Base-by-base conservation (phyloP, 441 rosid genomes). In the Sinapis alba region DNA sequence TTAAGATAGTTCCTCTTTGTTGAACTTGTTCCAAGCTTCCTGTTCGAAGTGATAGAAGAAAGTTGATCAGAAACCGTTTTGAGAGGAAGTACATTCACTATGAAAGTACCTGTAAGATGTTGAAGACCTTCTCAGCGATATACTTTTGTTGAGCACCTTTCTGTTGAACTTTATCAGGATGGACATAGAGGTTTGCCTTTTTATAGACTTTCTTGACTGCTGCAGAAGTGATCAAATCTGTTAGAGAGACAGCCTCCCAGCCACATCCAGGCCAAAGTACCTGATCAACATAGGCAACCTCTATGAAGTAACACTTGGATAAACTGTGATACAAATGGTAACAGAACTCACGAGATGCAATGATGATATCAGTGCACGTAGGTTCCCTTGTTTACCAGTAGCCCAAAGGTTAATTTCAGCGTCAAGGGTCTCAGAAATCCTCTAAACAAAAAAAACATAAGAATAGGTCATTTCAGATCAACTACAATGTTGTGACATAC, bases 1-100 rank as follows among this genome's bases (percentile, higher is more conserved):
- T 74, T 71, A 69, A 59, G 73, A 79, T 57, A 79, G 79, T 54
- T 79, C 82, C 54, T 79, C 82, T 34, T 79, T 74, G 69, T 74
- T 79, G 69, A 79, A 79, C 73, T 74, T 79, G 75, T 69, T 79
- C 79, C 76, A 74, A 58, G 82, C 82, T 74, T 79, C 82, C 82
- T 79, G 79, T 64, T 50, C 15, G 15, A 63, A 24, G 38, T 30
- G 57, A 45, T 23, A 23, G 16, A 24, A 23, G 16, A 56, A 21
- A 54, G 3, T 18, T 9, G 24, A 10, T 9, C 15, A n/a, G n/a
- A n/a, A n/a, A n/a, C 15, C 15, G 23, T 56, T 10, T 24, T 57
- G 32, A 57, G 62, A 57, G 62, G 32, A 57, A 23, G 61, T 1
- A 56, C 1, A 6, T 56, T 56, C 24, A 24, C 18, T 6, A 24